A percentile compares a stretch with the other conserved stretches of the same genome.
These are phyloP conservation scores for Penicillium pulvis DNA, from an alignment of 495 filamentous ascomycete genomes.

Conservation along the genomic window DNA sequence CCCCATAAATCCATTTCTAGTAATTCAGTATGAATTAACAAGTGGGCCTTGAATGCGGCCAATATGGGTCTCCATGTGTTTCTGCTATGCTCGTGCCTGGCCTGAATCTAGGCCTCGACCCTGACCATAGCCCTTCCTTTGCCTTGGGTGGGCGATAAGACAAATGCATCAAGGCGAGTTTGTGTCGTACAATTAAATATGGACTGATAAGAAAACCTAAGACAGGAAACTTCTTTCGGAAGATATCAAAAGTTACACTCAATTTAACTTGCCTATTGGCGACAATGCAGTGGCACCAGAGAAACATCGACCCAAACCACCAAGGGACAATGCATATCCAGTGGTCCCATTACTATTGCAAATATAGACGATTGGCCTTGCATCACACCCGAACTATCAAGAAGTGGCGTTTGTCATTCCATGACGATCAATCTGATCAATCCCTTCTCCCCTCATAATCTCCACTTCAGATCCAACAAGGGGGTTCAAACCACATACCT, in stretches of 20 bases:
- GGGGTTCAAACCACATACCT: slow-evolving; percentile 25
- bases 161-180: too few species aligned
- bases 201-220: too few species aligned
- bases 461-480: slow-evolving; percentile 14
- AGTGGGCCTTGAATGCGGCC: slow-evolving; percentile 11
- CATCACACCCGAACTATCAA: slow-evolving; percentile 26
- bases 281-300: not conserved
- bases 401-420: slow-evolving; percentile 19
- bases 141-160: too few species aligned
- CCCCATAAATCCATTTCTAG: slow-evolving; percentile 10
- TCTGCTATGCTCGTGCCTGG: not conserved
- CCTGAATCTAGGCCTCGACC: not conserved
- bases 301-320: too few species aligned
- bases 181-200: too few species aligned
- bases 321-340: not conserved
- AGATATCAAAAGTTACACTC: not conserved
- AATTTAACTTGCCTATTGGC: too few species aligned
- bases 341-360: not conserved
- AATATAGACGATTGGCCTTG: slow-evolving; percentile 25
- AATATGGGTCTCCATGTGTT: slow-evolving; percentile 11
- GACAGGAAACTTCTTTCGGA: too few species aligned
- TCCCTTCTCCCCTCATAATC: slow-evolving; percentile 16
- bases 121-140: too few species aligned
- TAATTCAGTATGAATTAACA: not conserved
- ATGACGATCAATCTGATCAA: slow-evolving; percentile 23